phyloP scores from a whole-genome alignment of 2,329 filamentous ascomycete species.

The Endoconidiophora laricicola region DNA sequence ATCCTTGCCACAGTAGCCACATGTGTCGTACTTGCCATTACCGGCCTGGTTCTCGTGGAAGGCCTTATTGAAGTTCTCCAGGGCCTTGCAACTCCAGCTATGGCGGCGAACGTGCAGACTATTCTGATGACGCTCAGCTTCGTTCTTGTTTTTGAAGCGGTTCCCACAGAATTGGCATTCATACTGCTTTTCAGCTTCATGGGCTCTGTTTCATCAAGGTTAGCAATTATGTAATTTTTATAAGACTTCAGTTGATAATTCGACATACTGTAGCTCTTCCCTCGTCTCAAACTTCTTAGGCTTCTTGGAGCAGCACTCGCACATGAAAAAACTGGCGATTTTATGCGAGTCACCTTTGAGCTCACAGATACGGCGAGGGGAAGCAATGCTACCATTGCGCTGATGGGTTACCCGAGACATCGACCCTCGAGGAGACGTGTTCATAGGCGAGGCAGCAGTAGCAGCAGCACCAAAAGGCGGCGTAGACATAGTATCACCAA shows the following conservation, averaged over 20 bases:
- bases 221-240: constrained; percentile 12
- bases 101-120: constrained; percentile 82
- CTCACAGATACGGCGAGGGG: constrained; percentile 35
- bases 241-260: neutral
- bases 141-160: constrained; percentile 97
- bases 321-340: constrained; percentile 45
- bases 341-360: constrained; percentile 32
- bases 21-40: constrained; percentile 57
- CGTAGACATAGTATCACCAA: constrained; percentile 32
- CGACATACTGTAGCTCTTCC: constrained; percentile 64
- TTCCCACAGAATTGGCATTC: constrained; percentile 85
- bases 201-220: constrained; percentile 38
- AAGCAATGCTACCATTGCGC: constrained; percentile 30
- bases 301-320: constrained; percentile 93
- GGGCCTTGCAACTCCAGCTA: constrained; percentile 90
- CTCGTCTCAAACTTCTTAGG: constrained; percentile 83
- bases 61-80: constrained; percentile 60
- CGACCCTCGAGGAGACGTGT: constrained; percentile 32
- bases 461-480: constrained; percentile 21
- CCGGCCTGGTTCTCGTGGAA: constrained; percentile 66
- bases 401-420: constrained; percentile 27
- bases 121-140: constrained; percentile 90
- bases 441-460: constrained; percentile 22
- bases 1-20: constrained; percentile 90
- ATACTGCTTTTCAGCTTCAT: constrained; percentile 93